A percentile compares a stretch with the other conserved stretches of the same genome.
Conservation (phyloP, 805 yeast species). For the Candida insectorum region DNA sequence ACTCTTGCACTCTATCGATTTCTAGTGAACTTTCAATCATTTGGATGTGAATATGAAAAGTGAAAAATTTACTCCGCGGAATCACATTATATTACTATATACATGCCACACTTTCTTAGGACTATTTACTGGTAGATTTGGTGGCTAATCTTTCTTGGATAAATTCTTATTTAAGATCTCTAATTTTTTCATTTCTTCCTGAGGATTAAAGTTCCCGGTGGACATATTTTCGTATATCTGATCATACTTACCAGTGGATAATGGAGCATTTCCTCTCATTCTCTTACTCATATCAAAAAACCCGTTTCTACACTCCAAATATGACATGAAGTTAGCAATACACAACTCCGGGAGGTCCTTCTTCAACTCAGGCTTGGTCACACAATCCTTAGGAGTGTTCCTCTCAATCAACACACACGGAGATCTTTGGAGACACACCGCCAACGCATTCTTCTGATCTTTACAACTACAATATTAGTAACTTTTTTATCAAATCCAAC, state of each 20-base stretch:
- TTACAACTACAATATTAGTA: conserved; percentile 58
- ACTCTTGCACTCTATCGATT: conserved; percentile 49
- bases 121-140: no score
- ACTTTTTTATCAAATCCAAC: no score
- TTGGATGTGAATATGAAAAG: no score
- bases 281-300: conserved; percentile 88
- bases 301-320: conserved; percentile 87
- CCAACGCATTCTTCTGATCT: conserved; percentile 93
- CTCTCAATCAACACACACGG: conserved; percentile 93
- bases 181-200: conserved; percentile 74
- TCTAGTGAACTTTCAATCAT: conserved; percentile 38
- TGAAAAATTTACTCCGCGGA: no score
- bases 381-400: conserved; percentile 83
- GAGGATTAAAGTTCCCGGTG: conserved; percentile 77
- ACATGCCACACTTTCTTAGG: no score
- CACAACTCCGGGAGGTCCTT: conserved; percentile 85
- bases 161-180: conserved; percentile 55
- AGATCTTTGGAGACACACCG: conserved; percentile 90
- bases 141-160: conserved; percentile 16
- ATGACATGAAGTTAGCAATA: conserved; percentile 76
- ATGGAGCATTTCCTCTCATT: conserved; percentile 89
- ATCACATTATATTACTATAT: no score
- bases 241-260: conserved; percentile 90
- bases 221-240: conserved; percentile 79
- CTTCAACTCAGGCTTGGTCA: conserved; percentile 74